Percentiles rank a stretch among this genome's conserved stretches.
Conservation (phyloP, 1,284 basidiomycete species). For the Malassezia sympodialis region DNA sequence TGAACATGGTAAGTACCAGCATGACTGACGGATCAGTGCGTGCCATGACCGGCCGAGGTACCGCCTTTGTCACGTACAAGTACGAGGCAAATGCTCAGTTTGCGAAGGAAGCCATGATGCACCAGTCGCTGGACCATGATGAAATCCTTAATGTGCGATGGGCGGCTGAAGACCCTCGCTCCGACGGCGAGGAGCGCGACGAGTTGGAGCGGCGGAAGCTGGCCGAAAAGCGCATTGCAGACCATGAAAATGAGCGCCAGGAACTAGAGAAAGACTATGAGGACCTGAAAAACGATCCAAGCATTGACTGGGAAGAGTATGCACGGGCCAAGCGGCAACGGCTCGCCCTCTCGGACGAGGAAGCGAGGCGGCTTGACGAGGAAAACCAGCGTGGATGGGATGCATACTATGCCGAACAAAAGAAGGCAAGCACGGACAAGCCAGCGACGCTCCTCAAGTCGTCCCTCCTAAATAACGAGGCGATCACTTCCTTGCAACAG, state of each 20-base stretch:
- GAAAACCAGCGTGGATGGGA: slow-evolving; percentile 40
- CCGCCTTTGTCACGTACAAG: slow-evolving; percentile 92
- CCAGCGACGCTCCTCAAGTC: slow-evolving; percentile 1
- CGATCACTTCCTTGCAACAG: slow-evolving; percentile 24
- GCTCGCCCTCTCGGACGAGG: slow-evolving; percentile 25
- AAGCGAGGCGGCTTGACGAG: slow-evolving; percentile 31
- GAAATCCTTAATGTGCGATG: slow-evolving; percentile 72
- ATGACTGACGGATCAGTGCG: slow-evolving; percentile 56
- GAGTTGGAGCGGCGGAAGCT: slow-evolving; percentile 26
- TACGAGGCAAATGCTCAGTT: slow-evolving; percentile 79
- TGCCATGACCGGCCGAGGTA: slow-evolving; percentile 81
- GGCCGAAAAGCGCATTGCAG: slow-evolving; percentile 31
- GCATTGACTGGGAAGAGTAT: slow-evolving; percentile 19
- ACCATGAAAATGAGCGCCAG: slow-evolving; percentile 25
- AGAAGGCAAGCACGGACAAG: slow-evolving; percentile 5
- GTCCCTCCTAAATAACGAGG: slow-evolving; percentile 24
- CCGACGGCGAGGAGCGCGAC: slow-evolving; percentile 29
- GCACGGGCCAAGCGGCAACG: slow-evolving; percentile 26
- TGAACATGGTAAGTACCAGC: slow-evolving; percentile 63
- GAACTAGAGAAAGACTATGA: slow-evolving; percentile 26
- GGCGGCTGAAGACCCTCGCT: slow-evolving; percentile 41
- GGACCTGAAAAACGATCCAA: slow-evolving; percentile 23
- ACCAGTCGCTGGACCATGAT: slow-evolving; percentile 92
- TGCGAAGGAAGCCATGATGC: slow-evolving; percentile 97
- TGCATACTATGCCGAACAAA: slow-evolving; percentile 18